phyloP scores from a whole-genome alignment of 129 eudicot genomes.

The Logfia minima region DNA sequence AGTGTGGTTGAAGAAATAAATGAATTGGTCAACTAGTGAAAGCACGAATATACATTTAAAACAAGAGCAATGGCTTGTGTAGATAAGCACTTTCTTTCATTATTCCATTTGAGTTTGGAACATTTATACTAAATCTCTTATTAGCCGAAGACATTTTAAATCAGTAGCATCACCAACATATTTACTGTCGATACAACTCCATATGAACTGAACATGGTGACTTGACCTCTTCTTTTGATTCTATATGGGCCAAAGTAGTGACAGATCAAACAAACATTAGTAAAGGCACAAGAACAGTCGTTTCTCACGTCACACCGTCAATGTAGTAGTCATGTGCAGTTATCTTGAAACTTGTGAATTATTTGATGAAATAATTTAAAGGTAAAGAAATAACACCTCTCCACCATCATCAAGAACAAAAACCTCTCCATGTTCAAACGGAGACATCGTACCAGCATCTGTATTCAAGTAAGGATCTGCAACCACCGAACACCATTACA shows the following conservation, averaged over 20 bases:
- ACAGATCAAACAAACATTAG: neutral
- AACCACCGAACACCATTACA: conserved; percentile 26
- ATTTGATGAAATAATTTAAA: neutral
- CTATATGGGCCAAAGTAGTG: neutral
- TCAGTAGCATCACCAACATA: neutral
- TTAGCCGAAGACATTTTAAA: neutral
- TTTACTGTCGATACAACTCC: neutral
- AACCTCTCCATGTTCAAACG: conserved; percentile 98
- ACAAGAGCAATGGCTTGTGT: neutral
- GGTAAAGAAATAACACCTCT: conserved; percentile 55
- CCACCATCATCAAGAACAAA: conserved; percentile 98
- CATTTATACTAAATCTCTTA: neutral
- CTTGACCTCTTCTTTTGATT: neutral
- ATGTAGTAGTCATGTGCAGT: neutral
- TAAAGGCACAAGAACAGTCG: neutral
- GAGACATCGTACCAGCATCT: conserved; percentile 99
- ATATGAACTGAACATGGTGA: neutral
- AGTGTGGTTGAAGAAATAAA: neutral
- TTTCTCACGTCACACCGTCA: neutral
- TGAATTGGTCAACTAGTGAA: neutral
- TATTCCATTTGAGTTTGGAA: neutral
- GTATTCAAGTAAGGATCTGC: conserved; percentile 96
- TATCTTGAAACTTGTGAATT: neutral
- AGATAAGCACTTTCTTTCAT: neutral
- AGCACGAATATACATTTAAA: neutral